Evolutionary conservation across 108 stramenopile genomes (phyloP).

Genomic region (Schizochytrium sp.): DNA sequence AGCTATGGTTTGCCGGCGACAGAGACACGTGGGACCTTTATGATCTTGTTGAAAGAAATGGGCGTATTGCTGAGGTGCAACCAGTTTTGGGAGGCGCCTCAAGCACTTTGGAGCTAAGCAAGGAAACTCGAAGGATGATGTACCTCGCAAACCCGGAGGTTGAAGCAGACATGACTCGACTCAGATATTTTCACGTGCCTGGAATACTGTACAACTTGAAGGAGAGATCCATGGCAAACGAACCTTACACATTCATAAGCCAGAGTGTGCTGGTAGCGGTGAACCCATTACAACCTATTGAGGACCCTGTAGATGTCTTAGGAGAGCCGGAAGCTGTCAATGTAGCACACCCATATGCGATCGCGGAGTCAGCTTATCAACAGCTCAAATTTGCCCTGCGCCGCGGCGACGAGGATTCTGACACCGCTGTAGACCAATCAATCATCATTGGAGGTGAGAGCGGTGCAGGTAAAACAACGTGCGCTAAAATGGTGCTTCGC

Average conservation of each 20-base stretch:
- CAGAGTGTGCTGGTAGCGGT: conserved; percentile 70
- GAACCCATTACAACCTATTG: conserved; percentile 67
- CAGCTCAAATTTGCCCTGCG: conserved; percentile 23
- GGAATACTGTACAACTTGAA: conserved; percentile 68
- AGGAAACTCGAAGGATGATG: background rate
- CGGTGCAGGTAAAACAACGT: conserved; percentile 65
- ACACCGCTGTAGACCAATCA: conserved; percentile 47
- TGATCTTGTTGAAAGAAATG: background rate
- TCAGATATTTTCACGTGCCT: conserved; percentile 54
- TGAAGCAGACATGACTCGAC: conserved; percentile 46
- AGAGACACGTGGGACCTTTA: conserved; percentile 13
- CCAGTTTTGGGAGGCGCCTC: background rate
- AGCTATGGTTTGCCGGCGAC: background rate
- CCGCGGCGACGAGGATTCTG: background rate
- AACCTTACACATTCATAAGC: conserved; percentile 70
- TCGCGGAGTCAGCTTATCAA: conserved; percentile 51
- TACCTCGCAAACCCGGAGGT: conserved; percentile 43
- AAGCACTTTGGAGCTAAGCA: background rate
- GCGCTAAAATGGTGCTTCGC: conserved; percentile 57
- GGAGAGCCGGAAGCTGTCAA: background rate
- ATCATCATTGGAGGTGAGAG: conserved; percentile 65
- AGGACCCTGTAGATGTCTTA: background rate
- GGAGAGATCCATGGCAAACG: conserved; percentile 64
- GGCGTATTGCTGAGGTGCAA: background rate
- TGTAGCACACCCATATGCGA: conserved; percentile 42